phyloP scores from a whole-genome alignment of 305 asterid species.

The Fraxinus nigra region DNA sequence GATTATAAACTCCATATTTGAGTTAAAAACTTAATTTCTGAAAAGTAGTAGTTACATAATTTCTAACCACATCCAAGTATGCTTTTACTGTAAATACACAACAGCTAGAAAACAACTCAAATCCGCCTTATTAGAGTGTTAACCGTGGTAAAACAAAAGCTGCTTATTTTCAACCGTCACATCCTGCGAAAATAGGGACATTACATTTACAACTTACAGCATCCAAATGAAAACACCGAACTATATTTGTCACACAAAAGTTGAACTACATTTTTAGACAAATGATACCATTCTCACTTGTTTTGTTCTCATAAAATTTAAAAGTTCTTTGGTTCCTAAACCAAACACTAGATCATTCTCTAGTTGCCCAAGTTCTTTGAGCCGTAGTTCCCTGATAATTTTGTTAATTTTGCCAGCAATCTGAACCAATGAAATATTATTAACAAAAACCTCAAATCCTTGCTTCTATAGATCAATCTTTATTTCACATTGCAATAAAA shows the following conservation, averaged over 20 bases:
- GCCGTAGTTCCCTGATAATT: slow-evolving; percentile 73
- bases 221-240: slow-evolving; percentile 14
- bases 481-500: no score
- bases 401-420: slow-evolving; percentile 85
- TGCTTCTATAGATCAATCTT: not conserved
- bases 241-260: slow-evolving; percentile 3
- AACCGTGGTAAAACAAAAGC: slow-evolving; percentile 14
- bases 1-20: no score
- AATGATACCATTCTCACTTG: slow-evolving; percentile 45
- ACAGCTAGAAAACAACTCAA: no score
- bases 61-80: no score
- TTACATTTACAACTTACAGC: slow-evolving; percentile 4
- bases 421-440: slow-evolving; percentile 33
- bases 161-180: slow-evolving; percentile 77
- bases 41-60: no score
- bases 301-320: slow-evolving; percentile 72
- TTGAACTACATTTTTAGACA: slow-evolving; percentile 13
- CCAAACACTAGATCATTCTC: slow-evolving; percentile 98
- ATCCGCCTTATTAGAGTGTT: no score
- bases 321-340: slow-evolving; percentile 86
- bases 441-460: not conserved
- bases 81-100: no score
- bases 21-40: no score
- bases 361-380: slow-evolving; percentile 87
- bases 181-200: slow-evolving; percentile 53